These are phyloP conservation scores for Albophoma yamanashiensis DNA, from an alignment of 2,329 filamentous ascomycete species.

Conservation along the genomic window DNA sequence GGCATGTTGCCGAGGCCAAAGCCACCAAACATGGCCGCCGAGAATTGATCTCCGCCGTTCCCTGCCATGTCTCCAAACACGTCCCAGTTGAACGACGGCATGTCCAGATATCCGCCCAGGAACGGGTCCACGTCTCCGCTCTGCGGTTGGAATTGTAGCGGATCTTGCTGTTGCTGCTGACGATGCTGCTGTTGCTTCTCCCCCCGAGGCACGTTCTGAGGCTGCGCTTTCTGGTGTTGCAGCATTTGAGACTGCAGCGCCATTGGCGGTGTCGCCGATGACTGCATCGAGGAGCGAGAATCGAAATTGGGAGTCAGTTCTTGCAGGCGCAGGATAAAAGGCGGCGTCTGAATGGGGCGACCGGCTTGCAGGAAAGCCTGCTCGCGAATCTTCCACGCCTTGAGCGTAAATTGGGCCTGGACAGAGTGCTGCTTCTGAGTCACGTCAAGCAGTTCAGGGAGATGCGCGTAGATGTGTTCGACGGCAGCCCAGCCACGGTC, in stretches of 20 bases:
- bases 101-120: conserved; percentile 32
- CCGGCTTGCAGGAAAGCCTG: conserved; percentile 26
- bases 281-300: conserved; percentile 17
- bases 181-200: background rate
- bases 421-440: conserved; percentile 30
- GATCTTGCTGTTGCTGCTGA: conserved; percentile 2
- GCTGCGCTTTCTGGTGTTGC: background rate
- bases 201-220: background rate
- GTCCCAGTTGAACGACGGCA: conserved; percentile 33
- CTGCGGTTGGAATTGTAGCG: conserved; percentile 2
- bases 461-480: conserved; percentile 34
- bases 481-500: conserved; percentile 42
- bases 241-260: conserved; percentile 14
- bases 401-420: conserved; percentile 36
- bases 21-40: conserved; percentile 19
- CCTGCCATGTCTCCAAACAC: conserved; percentile 26
- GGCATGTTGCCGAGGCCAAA: conserved; percentile 15
- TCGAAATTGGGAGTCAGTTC: conserved; percentile 29
- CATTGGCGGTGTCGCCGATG: conserved; percentile 15
- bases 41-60: conserved; percentile 15
- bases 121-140: conserved; percentile 29
- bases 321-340: conserved; percentile 34
- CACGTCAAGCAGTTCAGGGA: conserved; percentile 40
- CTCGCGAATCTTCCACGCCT: conserved; percentile 43
- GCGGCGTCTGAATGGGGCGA: conserved; percentile 27